Conservation (phyloP, 108 stramenopile species). For the Seminavis robusta region DNA sequence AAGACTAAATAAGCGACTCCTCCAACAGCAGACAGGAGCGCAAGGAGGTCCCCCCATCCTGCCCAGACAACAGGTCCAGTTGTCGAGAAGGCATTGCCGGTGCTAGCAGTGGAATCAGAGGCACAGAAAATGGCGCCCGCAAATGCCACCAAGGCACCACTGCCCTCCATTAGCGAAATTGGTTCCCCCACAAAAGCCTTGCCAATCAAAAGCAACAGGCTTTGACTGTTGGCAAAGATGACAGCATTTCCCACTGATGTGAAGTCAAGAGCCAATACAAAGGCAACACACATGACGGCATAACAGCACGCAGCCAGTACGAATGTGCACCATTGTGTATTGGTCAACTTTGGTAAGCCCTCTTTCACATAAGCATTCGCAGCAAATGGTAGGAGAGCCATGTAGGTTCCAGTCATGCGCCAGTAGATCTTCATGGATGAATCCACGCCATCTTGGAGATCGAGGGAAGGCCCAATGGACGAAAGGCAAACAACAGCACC, state of each 20-base stretch:
- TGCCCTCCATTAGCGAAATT: conserved; percentile 24
- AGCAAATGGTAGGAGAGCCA: conserved; percentile 25
- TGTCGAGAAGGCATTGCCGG: neutral
- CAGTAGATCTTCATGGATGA: conserved; percentile 54
- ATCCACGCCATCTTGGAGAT: conserved; percentile 44
- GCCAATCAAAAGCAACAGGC: conserved; percentile 33
- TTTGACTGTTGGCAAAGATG: conserved; percentile 30
- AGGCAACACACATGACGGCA: conserved; percentile 8
- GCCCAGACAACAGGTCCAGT: neutral
- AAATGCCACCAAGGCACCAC: conserved; percentile 38
- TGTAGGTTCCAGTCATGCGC: conserved; percentile 39
- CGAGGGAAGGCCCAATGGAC: conserved; percentile 44
- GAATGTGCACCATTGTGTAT: conserved; percentile 34
- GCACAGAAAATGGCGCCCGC: conserved; percentile 38
- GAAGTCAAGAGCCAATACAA: conserved; percentile 29
- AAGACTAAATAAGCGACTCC: conserved; percentile 16
- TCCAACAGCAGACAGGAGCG: conserved; percentile 17
- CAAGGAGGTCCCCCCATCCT: conserved; percentile 36
- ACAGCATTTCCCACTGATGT: conserved; percentile 43
- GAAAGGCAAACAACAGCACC: conserved; percentile 46
- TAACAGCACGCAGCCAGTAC: conserved; percentile 1
- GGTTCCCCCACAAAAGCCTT: conserved; percentile 28
- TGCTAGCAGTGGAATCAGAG: conserved; percentile 2
- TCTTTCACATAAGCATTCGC: conserved; percentile 14
- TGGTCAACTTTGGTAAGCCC: conserved; percentile 38